Conservation (phyloP, 305 asterid species). For the Galium porrigens region DNA sequence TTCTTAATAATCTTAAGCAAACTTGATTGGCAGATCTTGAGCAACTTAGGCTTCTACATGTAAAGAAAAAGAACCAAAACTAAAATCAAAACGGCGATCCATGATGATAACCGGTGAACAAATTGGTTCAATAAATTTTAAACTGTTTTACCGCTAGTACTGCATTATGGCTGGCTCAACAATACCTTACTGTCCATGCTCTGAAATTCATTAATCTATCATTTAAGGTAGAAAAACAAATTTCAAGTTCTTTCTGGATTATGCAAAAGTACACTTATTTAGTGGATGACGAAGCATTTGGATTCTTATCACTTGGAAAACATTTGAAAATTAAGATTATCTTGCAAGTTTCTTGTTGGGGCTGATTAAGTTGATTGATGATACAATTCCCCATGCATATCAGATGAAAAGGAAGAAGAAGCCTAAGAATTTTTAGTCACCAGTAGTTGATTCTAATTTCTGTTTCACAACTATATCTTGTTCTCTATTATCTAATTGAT, state of each 20-base stretch:
- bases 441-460: no score
- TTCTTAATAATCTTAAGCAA: conserved; percentile 1
- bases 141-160: not conserved
- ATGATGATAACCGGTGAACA: not conserved
- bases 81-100: not conserved
- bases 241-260: not conserved
- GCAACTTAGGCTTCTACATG: not conserved
- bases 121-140: not conserved
- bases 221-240: not conserved
- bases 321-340: not conserved
- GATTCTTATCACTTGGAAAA: not conserved
- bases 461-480: no score
- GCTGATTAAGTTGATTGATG: not conserved
- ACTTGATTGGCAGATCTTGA: not conserved
- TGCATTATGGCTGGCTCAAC: not conserved
- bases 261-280: not conserved
- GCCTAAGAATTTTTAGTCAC: not conserved
- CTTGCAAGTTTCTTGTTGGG: not conserved
- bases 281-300: not conserved
- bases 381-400: not conserved
- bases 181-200: not conserved
- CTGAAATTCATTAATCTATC: not conserved
- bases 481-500: no score
- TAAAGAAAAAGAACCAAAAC: not conserved
- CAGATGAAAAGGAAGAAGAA: not conserved